Evolutionary conservation across 108 stramenopile genomes (phyloP), one percentile per base, ranked within the genome.

Genomic region (Mayamaea pseudoterrestris): DNA sequence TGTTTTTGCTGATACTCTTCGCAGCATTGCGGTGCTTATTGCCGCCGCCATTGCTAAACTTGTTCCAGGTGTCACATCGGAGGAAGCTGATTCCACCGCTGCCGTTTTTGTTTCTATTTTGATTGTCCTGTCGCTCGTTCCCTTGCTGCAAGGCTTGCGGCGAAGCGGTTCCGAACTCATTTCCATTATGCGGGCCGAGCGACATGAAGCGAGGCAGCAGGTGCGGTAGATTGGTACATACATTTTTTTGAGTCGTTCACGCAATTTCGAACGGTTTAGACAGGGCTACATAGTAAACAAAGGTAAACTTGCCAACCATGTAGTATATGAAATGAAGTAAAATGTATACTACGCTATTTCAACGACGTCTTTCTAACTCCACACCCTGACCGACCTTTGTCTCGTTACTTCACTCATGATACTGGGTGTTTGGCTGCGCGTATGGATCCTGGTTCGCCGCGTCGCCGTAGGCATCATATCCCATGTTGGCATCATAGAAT

Each of bases 1-100:
- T 52, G 78, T 87, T 23, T 76, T 82, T 60, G 84, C 84, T 14
- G 84, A 87, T 55, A 87, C 84, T 21, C 50, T 87, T n/a, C 61
- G 84, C 11, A 80, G 78, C 31, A 45, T 76, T 35, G 80, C 80
- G 1, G 84, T 87, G 3, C 51, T 87, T 29, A 24, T 80, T 1
- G 84, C 84, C 3, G 72, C 80, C 27, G 34, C 58, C 1, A 42
- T 80, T 4, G 75, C 78, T 1, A 55, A 68, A 36, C 42, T 63
- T 7, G 61, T 63, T 22, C 42, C 69, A 23, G 29, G 45, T 9
- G 73, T 80, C 17, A 71, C 71, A 5, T 52, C 79, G 7, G 66
- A 65, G 45, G 44, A 60, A 27, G 83, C 80, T 1, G 84, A 87
- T 61, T 68, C 80, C 2, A 34, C 70, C 2, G 84, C 79, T 37